Conservation (phyloP, 495 filamentous ascomycete genomes). For the Barbatosphaeria neglecta region DNA sequence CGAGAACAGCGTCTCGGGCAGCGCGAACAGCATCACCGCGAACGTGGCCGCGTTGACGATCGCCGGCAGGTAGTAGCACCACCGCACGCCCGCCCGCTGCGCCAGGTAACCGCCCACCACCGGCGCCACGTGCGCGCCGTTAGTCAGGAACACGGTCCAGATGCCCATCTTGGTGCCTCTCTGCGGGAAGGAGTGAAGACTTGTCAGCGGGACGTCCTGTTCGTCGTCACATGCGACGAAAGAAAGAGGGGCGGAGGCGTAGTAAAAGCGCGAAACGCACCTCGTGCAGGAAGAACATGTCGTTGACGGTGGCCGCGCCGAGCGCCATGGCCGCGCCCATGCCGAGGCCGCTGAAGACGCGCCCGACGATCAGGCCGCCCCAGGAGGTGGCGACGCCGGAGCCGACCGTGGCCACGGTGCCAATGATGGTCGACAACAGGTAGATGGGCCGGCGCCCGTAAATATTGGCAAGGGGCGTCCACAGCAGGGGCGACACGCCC, state of each 20-base stretch:
- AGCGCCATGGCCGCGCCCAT: conserved; percentile 43
- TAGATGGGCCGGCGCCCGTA: conserved; percentile 45
- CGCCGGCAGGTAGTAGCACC: conserved; percentile 8
- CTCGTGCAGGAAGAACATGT: conserved; percentile 42
- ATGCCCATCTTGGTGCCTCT: conserved; percentile 10
- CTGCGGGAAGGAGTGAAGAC: neutral
- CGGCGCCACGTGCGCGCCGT: conserved; percentile 13
- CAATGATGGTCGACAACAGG: conserved; percentile 33
- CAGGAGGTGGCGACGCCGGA: conserved; percentile 33
- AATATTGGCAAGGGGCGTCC: conserved; percentile 46
- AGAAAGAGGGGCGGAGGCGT: no score
- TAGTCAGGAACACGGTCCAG: conserved; percentile 13
- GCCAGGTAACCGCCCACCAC: conserved; percentile 13
- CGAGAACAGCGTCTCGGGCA: conserved; percentile 14
- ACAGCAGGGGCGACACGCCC: conserved; percentile 21
- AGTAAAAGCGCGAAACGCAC: neutral
- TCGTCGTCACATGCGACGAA: no score
- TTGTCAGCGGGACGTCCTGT: no score
- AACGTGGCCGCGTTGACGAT: conserved; percentile 5
- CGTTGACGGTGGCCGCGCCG: conserved; percentile 41
- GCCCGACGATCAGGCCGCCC: conserved; percentile 27
- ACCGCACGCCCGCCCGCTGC: conserved; percentile 10
- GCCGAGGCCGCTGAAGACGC: conserved; percentile 41
- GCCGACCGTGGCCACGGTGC: conserved; percentile 33
- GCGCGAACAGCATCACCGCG: conserved; percentile 8